Percentiles rank a stretch among this genome's conserved stretches.
Conservation (phyloP, 768 basidiomycete species). For the Suillus alpinus region DNA sequence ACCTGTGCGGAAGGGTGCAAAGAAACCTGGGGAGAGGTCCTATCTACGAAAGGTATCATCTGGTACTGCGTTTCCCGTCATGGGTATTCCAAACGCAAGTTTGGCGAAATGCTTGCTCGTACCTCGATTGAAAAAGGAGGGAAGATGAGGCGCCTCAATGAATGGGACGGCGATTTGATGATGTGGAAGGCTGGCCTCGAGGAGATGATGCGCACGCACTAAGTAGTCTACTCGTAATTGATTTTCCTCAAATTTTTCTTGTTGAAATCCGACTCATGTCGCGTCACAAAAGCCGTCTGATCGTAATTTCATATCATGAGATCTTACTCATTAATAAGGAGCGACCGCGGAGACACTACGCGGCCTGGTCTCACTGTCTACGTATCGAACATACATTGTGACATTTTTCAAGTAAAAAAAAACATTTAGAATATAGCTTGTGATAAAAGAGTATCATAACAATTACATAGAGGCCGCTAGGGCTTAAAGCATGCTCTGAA, state of each 20-base stretch:
- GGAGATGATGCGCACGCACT: conserved; percentile 6
- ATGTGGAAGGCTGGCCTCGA: conserved; percentile 34
- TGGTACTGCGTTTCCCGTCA: conserved; percentile 49
- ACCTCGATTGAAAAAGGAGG: conserved; percentile 28
- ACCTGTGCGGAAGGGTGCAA: conserved; percentile 50
- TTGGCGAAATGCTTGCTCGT: conserved; percentile 14
- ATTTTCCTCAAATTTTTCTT: too few species aligned
- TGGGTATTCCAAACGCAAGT: conserved; percentile 13
- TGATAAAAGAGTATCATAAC: too few species aligned
- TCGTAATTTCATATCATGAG: neutral
- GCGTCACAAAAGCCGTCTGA: too few species aligned
- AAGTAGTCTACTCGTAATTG: neutral
- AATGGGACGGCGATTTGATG: conserved; percentile 44
- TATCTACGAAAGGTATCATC: conserved; percentile 50
- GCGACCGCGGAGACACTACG: neutral
- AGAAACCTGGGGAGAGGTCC: conserved; percentile 38
- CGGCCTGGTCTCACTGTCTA: too few species aligned
- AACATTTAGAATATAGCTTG: too few species aligned
- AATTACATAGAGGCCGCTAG: too few species aligned
- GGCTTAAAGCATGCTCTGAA: too few species aligned
- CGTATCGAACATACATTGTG: too few species aligned
- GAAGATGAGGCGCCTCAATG: conserved; percentile 49
- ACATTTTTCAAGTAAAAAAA: too few species aligned
- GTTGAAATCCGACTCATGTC: neutral
- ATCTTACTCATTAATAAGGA: neutral